phyloP scores from a whole-genome alignment of 2,329 filamentous ascomycete genomes.

The Sporothrix protearum region DNA sequence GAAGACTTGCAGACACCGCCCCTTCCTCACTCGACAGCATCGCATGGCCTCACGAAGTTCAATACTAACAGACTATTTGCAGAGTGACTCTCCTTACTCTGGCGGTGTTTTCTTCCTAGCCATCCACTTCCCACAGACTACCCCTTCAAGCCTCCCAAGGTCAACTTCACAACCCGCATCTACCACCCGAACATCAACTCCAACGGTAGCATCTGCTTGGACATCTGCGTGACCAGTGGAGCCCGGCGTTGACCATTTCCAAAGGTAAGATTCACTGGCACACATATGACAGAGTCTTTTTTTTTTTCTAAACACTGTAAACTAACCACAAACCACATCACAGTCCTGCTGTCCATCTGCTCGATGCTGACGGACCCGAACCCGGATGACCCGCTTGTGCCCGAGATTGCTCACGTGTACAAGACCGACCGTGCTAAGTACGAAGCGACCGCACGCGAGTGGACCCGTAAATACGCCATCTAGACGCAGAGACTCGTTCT shows the following conservation, averaged over 20 bases:
- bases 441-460: slow-evolving; percentile 93
- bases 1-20: not conserved
- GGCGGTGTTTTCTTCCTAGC: slow-evolving; percentile 98
- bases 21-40: not conserved
- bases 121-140: slow-evolving; percentile 99
- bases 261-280: too few relatives aligned
- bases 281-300: too few relatives aligned
- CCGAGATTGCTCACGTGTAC: slow-evolving; percentile 99
- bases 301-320: too few relatives aligned
- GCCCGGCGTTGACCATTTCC: slow-evolving; percentile 93
- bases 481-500: slow-evolving; percentile 41
- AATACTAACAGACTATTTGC: slow-evolving; percentile 34
- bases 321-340: too few relatives aligned
- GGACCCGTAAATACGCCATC: slow-evolving; percentile 99
- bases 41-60: not conserved
- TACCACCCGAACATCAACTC: slow-evolving; percentile 99
- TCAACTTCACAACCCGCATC: slow-evolving; percentile 99
- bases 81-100: slow-evolving; percentile 96
- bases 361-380: slow-evolving; percentile 99
- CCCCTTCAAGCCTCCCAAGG: slow-evolving; percentile 99
- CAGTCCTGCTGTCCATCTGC: slow-evolving; percentile 97
- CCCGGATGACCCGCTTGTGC: slow-evolving; percentile 96
- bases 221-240: slow-evolving; percentile 99
- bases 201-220: slow-evolving; percentile 97
- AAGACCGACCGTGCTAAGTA: slow-evolving; percentile 97